Conservation (phyloP, 1,284 basidiomycete species). For the Termitomyces sp. region DNA sequence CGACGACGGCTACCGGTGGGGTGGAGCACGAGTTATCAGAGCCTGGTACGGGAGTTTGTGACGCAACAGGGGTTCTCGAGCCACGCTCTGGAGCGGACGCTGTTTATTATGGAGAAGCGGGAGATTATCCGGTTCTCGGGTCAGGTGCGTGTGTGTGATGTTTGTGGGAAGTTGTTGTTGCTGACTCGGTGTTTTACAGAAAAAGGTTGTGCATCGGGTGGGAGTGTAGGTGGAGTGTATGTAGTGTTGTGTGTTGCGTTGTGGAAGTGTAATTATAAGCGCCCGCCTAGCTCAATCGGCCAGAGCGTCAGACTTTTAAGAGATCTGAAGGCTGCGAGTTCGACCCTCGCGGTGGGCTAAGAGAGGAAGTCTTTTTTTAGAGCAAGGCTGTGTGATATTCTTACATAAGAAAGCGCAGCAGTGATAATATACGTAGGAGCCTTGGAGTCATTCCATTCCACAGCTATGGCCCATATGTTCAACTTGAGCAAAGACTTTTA, state of each 20-base stretch:
- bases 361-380: too few species aligned
- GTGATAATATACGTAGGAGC: too few species aligned
- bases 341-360: slow-evolving; percentile 88
- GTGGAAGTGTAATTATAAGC: neutral
- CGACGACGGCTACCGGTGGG: slow-evolving; percentile 87
- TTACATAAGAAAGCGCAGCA: slow-evolving; percentile 12
- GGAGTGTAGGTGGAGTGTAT: slow-evolving; percentile 18
- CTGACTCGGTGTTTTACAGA: slow-evolving; percentile 32
- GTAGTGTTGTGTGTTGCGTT: neutral
- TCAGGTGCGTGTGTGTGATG: slow-evolving; percentile 43
- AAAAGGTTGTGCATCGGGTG: slow-evolving; percentile 41
- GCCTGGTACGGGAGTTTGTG: slow-evolving; percentile 93
- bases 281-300: too few species aligned
- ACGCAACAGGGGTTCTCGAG: slow-evolving; percentile 86
- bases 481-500: slow-evolving; percentile 27
- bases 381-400: too few species aligned
- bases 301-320: too few species aligned
- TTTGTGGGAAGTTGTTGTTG: slow-evolving; percentile 3
- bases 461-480: slow-evolving; percentile 12
- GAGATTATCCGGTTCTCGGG: slow-evolving; percentile 90
- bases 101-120: slow-evolving; percentile 93
- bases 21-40: slow-evolving; percentile 95
- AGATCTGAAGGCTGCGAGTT: slow-evolving; percentile 88
- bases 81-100: slow-evolving; percentile 88
- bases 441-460: too few species aligned